A percentile compares a stretch with the other conserved stretches of the same genome.
Evolutionary conservation across 208 protist species (phyloP).

Genomic region (Porcisia deanei): DNA sequence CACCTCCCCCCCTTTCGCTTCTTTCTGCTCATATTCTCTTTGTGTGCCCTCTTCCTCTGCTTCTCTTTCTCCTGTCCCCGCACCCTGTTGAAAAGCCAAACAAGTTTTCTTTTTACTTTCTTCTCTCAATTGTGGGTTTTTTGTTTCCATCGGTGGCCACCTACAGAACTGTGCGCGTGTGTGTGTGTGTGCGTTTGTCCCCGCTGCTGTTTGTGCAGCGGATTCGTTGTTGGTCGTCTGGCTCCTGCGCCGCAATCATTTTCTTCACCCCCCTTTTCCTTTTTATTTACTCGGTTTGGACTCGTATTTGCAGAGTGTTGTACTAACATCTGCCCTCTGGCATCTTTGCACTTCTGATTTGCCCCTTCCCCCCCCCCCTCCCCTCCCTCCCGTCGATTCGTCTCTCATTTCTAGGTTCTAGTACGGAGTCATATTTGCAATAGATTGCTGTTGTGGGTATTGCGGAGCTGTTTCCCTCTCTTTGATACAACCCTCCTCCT

Average conservation of each 20-base stretch:
- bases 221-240: not conserved
- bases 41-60: not conserved
- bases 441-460: not conserved
- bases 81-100: not conserved
- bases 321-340: not conserved
- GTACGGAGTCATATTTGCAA: not conserved
- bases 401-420: not conserved
- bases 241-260: not conserved
- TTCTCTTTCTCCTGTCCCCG: not conserved
- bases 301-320: not conserved
- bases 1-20: not conserved
- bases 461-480: not conserved
- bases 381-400: not conserved
- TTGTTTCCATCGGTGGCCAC: not conserved
- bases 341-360: not conserved
- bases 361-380: not conserved
- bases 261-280: not conserved
- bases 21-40: constrained; percentile 5
- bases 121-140: too few species aligned
- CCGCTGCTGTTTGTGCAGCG: not conserved
- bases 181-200: not conserved
- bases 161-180: not conserved
- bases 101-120: not conserved
- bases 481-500: not conserved
- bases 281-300: not conserved